These are phyloP conservation scores for Apiospora sp. DNA, from an alignment of 2,329 filamentous ascomycete species.

Conservation along the genomic window DNA sequence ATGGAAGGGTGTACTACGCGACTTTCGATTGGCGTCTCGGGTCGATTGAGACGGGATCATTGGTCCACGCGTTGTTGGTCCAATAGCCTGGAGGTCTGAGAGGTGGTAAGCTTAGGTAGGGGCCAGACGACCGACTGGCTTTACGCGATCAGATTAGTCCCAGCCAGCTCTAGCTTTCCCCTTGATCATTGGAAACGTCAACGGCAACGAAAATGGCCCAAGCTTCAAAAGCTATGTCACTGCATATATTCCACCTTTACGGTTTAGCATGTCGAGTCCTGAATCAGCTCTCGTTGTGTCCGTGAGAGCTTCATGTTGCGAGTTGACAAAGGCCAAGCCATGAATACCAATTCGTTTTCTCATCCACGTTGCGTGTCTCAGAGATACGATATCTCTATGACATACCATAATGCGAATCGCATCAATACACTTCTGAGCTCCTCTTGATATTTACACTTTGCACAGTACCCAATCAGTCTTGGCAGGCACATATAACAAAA, in stretches of 20 bases:
- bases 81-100: neutral
- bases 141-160: conserved; percentile 2
- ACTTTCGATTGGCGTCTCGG: conserved; percentile 17
- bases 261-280: neutral
- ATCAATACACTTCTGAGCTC: neutral
- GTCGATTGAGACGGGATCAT: conserved; percentile 7
- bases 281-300: neutral
- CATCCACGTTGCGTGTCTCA: neutral
- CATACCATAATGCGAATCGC: neutral
- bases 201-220: neutral
- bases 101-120: neutral
- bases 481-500: neutral
- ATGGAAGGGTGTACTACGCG: conserved; percentile 9
- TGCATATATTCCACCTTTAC: neutral
- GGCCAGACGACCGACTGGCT: neutral
- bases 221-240: conserved; percentile 1
- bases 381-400: neutral
- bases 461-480: neutral
- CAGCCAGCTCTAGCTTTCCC: neutral
- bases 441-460: neutral
- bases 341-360: neutral
- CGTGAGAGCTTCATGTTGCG: neutral
- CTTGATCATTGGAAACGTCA: neutral
- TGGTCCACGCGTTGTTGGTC: conserved; percentile 12
- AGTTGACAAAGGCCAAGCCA: neutral